Base-by-base conservation (phyloP, 192 early-diverging fungal species). In the Obelidium mucronatum region DNA sequence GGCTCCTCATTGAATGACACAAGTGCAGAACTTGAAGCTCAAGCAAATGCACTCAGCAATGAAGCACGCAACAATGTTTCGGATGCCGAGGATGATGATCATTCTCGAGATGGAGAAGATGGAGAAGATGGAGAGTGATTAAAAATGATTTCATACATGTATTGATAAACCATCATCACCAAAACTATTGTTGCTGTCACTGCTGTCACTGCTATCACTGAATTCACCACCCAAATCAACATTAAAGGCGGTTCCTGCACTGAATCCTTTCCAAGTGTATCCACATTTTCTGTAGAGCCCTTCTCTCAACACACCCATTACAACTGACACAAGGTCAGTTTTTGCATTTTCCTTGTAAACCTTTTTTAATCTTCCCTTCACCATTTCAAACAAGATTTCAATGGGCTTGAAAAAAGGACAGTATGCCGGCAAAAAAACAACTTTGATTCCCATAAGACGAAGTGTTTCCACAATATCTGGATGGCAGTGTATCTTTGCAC, bases 331-430 rank as follows among this genome's bases (percentile, higher is more conserved):
- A 31, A 68, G 6, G 42, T 51, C 66, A n/a, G 17, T 0, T 51
- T 51, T 51, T 1, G 13, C 51, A 30, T 68, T 51, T 51, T 42
- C 40, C 1, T 42, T n/a, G 26, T 53, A 68, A 1, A 68, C 40
- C 6, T 2, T 3, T 28, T 30, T 0, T 6, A 35, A 8, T 0
- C 4, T 11, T 31, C 51, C 22, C 56, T 80, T 80, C 26, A 80
- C 69, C 30, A 71, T 40, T 22, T 68, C 70, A 64, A 80, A 80
- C 2, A 80, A 33, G 1, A 76, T 59, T 63, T 80, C 79, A 69
- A 80, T 80, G 1, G 67, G 75, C 24, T 80, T 80, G 40, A 73
- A 77, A 54, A 72, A 77, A 2, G 68, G 61, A 65, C 75, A 77
- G 51, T 77, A 80, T 0, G 79, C 75, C 36, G 79, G 75, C 2